A percentile compares a stretch with the other conserved stretches of the same genome.
These are phyloP conservation scores for Magnaporthiopsis incrustans DNA, from an alignment of 2,329 filamentous ascomycete genomes.

Conservation along the genomic window DNA sequence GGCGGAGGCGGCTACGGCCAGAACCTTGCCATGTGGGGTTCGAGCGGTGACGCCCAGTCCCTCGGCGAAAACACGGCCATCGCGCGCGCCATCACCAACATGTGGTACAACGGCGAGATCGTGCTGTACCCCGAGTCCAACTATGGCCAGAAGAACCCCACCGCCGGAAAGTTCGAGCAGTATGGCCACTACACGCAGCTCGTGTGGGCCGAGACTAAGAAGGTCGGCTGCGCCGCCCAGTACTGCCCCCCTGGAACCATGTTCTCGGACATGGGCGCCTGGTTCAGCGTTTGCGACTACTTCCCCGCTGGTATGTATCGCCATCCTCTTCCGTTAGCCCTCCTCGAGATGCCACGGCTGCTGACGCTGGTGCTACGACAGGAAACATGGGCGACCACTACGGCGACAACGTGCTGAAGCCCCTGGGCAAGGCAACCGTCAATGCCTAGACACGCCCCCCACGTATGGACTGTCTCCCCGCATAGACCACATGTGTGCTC, in stretches of 20 bases:
- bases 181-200: conserved; percentile 75
- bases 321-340: background rate
- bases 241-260: conserved; percentile 46
- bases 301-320: conserved; percentile 55
- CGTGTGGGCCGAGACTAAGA: conserved; percentile 56
- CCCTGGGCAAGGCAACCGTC: conserved; percentile 27
- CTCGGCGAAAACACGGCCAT: conserved; percentile 49
- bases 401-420: conserved; percentile 38
- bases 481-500: background rate
- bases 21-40: conserved; percentile 69
- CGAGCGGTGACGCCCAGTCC: conserved; percentile 28
- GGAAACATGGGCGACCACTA: conserved; percentile 47
- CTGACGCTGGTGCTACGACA: conserved; percentile 18
- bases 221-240: conserved; percentile 55
- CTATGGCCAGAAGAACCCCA: conserved; percentile 54
- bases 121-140: conserved; percentile 40
- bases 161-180: conserved; percentile 51
- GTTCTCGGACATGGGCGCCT: conserved; percentile 41
- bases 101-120: conserved; percentile 85
- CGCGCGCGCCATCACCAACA: conserved; percentile 62
- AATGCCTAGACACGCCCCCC: conserved; percentile 7
- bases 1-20: conserved; percentile 70
- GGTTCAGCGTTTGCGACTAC: conserved; percentile 89
- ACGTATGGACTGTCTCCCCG: background rate
- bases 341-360: background rate